Base-by-base conservation (phyloP, 352 stramenopile species). In the Pythium coloratum region DNA sequence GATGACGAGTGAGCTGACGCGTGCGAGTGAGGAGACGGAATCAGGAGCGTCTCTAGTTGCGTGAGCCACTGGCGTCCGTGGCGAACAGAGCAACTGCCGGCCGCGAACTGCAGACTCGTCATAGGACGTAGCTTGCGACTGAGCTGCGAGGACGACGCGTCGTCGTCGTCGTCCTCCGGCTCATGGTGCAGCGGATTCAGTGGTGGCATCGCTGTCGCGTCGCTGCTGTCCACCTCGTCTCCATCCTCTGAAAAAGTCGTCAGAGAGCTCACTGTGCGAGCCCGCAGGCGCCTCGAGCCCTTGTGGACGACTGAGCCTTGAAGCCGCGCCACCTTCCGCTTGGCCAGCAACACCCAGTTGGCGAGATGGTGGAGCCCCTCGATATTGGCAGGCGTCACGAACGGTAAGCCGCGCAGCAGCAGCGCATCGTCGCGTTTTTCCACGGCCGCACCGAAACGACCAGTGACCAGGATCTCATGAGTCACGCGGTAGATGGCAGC, bases 341-440 rank as follows among this genome's bases (percentile, higher is more conserved):
- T 91, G 18, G 83, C 84, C 9, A 95, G 67, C 26, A 93, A 60
- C 14, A 93, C 82, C 86, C 86, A 95, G 59, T 92, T 92, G 18
- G 82, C 81, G 28, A 96, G 70, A 67, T 94, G 81, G 14, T 86
- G 76, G 28, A 93, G 69, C 40, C 77, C 76, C 49, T 94, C 86
- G n/a, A 95, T 56, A 59, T 93, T 96, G 6, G 86, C 79, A 0
- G 76, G 68, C 26, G 81, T 89, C 16, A 81, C 55, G 14, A 73
- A 73, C n/a, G 60, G 65, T 18, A 75, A 28, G 0, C 62, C 68
- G 12, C 66, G 59, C 34, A 60, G 47, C n/a, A 63, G 40, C 6
- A 65, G 65, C 24, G 64, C 33, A 26, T 63, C 74, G 62, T 62
- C 65, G 28, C 69, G 61, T 20, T 76, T 71, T 62, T 89, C 55